Conservation (phyloP, 805 yeast species). For the Candida namnaoensis region DNA sequence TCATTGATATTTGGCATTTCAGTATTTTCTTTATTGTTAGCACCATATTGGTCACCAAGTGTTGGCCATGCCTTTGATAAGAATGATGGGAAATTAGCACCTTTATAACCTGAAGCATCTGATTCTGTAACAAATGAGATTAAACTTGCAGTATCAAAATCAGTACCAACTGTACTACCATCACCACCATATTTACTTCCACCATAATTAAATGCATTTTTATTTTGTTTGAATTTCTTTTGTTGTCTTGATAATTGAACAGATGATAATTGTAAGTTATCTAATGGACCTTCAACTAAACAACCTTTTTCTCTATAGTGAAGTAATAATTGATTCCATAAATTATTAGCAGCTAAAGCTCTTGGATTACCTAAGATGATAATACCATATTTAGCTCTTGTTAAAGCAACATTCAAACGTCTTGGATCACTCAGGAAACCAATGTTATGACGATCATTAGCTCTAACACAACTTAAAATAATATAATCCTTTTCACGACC, state of each 20-base stretch:
- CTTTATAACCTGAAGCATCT: slow-evolving; percentile 6
- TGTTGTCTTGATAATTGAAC: slow-evolving; percentile 37
- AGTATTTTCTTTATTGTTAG: neutral
- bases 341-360: slow-evolving; percentile 54
- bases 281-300: slow-evolving; percentile 84
- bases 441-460: slow-evolving; percentile 63
- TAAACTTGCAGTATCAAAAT: slow-evolving; percentile 29
- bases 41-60: slow-evolving; percentile 11
- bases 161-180: slow-evolving; percentile 11
- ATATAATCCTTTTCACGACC: slow-evolving; percentile 84
- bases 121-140: slow-evolving; percentile 26
- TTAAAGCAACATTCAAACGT: slow-evolving; percentile 82
- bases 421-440: slow-evolving; percentile 84
- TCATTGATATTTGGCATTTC: neutral
- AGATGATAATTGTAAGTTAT: slow-evolving; percentile 64
- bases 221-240: slow-evolving; percentile 6
- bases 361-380: slow-evolving; percentile 79
- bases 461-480: slow-evolving; percentile 72
- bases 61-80: slow-evolving; percentile 15
- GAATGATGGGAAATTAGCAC: slow-evolving; percentile 12
- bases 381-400: slow-evolving; percentile 80
- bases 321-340: slow-evolving; percentile 73
- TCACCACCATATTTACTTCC: slow-evolving; percentile 3
- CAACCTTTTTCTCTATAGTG: slow-evolving; percentile 83
- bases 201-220: neutral